These are phyloP conservation scores for Eucalyptus fibrosa DNA, from an alignment of 345 rosid genomes.

Conservation along the genomic window DNA sequence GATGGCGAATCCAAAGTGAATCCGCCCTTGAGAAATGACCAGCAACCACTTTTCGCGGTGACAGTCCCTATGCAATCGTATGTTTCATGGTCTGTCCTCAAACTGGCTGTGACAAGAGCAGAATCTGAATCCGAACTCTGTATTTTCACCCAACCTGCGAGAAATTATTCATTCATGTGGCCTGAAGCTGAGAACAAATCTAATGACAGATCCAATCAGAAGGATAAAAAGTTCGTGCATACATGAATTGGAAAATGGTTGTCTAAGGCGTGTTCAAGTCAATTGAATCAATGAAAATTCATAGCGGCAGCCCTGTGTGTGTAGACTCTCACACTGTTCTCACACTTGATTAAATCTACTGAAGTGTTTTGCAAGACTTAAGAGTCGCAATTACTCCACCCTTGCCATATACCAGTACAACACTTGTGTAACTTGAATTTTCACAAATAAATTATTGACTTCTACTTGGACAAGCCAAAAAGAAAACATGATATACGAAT, in stretches of 20 bases:
- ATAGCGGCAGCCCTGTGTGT: not conserved
- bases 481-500: not conserved
- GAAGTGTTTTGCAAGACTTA: not conserved
- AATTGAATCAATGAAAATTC: not conserved
- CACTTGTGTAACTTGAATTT: not conserved
- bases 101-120: slow-evolving; percentile 46
- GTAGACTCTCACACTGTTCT: not conserved
- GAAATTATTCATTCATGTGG: not conserved
- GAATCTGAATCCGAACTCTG: slow-evolving; percentile 34
- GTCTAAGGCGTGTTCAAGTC: not conserved
- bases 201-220: not conserved
- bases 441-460: not conserved
- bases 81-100: slow-evolving; percentile 27
- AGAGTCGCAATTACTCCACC: not conserved
- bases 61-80: slow-evolving; percentile 58
- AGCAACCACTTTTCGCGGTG: slow-evolving; percentile 51
- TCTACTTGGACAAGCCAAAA: not conserved
- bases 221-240: not conserved
- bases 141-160: slow-evolving; percentile 62
- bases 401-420: not conserved
- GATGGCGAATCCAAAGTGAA: slow-evolving; percentile 48
- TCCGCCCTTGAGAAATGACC: slow-evolving; percentile 98
- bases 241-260: not conserved
- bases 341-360: not conserved
- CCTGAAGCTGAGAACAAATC: not conserved